Conservation (phyloP, 2,329 filamentous ascomycete species). For the Beauveria sp. region DNA sequence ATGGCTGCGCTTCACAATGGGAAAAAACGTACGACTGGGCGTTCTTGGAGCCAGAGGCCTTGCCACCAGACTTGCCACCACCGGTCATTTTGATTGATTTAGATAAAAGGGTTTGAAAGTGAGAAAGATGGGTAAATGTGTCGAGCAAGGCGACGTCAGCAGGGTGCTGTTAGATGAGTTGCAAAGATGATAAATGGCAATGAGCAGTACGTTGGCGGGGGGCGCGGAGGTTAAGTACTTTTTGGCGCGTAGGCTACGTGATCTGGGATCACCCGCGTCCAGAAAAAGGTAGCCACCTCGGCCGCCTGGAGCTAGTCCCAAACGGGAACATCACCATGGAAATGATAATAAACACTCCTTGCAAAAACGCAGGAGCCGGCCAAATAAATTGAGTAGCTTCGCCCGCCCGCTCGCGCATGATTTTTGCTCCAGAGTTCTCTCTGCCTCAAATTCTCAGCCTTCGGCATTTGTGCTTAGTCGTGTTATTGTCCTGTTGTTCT, state of each 20-base stretch:
- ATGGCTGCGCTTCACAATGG: not conserved
- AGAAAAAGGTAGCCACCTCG: conserved; percentile 17
- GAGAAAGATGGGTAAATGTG: conserved; percentile 12
- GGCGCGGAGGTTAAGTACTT: conserved; percentile 48
- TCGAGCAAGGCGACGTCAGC: conserved; percentile 13
- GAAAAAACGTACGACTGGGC: conserved; percentile 82
- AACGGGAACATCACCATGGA: conserved; percentile 25
- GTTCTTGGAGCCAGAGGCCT: conserved; percentile 98
- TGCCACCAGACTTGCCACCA: conserved; percentile 99
- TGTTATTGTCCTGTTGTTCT: not conserved
- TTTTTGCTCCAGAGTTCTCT: not conserved
- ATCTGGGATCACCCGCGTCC: conserved; percentile 42
- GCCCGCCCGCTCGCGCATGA: not conserved
- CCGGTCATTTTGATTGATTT: conserved; percentile 88
- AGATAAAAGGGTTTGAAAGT: conserved; percentile 23
- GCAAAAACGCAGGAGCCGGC: not conserved
- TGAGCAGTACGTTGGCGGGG: conserved; percentile 35
- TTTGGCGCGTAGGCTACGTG: conserved; percentile 38
- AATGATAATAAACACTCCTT: conserved; percentile 21
- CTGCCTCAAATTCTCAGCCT: not conserved
- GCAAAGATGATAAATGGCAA: conserved; percentile 32
- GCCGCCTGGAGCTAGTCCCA: conserved; percentile 24
- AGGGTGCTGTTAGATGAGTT: conserved; percentile 22
- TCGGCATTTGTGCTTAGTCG: not conserved
- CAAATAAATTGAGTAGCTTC: conserved; percentile 8